A percentile compares a stretch with the other conserved stretches of the same genome.
Evolutionary conservation across 1,139 yeast genomes (phyloP).

Genomic region (Komagataea norvegica): DNA sequence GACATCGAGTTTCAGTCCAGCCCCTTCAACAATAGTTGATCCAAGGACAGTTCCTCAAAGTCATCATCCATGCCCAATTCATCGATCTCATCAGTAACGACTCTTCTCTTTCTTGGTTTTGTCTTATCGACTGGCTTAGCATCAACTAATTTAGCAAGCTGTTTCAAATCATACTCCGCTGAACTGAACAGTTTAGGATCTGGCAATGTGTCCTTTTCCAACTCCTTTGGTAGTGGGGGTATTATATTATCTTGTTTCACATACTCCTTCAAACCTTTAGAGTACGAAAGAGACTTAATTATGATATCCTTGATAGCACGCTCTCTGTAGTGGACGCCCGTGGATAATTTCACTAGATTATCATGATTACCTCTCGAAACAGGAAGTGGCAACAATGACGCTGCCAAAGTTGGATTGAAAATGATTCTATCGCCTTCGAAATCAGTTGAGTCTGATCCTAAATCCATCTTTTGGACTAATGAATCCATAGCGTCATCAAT

Average conservation of each 20-base stretch:
- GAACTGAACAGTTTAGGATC: conserved; percentile 15
- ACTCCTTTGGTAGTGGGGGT: conserved; percentile 15
- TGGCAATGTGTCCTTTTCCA: conserved; percentile 15
- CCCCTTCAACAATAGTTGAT: conserved; percentile 14
- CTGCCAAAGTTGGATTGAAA: conserved; percentile 28
- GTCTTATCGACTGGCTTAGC: conserved; percentile 20
- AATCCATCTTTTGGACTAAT: conserved; percentile 36
- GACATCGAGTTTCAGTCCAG: too few relatives aligned
- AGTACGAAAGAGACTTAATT: conserved; percentile 8
- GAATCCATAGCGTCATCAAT: conserved; percentile 37
- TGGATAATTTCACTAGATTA: conserved; percentile 15
- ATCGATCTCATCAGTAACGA: conserved; percentile 15
- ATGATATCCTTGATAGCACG: conserved; percentile 17
- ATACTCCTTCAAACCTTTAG: conserved; percentile 13
- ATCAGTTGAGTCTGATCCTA: conserved; percentile 26
- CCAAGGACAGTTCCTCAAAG: conserved; percentile 20
- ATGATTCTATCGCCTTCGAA: conserved; percentile 23
- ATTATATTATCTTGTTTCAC: conserved; percentile 13
- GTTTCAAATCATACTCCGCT: conserved; percentile 18
- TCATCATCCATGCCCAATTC: conserved; percentile 13
- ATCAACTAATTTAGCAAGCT: conserved; percentile 19
- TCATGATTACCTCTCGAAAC: conserved; percentile 15
- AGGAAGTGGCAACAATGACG: conserved; percentile 14
- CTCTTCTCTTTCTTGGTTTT: conserved; percentile 7
- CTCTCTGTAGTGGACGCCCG: conserved; percentile 15